Evolutionary conservation across 352 stramenopile genomes (phyloP), one percentile per base, ranked within the genome.

Genomic region (Pythium dissotocum): DNA sequence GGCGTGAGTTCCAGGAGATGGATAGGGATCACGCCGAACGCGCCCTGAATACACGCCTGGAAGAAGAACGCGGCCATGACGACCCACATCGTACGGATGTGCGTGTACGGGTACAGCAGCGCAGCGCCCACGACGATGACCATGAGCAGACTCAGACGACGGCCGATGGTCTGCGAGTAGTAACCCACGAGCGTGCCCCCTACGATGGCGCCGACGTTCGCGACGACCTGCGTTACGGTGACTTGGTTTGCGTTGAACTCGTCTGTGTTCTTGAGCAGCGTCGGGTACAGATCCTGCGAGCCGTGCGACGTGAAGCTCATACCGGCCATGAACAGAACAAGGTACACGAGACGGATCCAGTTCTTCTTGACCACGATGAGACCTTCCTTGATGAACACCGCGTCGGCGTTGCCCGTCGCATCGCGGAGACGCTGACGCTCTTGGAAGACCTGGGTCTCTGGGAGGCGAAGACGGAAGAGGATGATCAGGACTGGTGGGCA

Each of bases 1-100:
- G 78, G 78, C n/a, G 77, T 79, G 8, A 87, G 61, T 67, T 87
- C 78, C 74, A 87, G 77, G 21, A 87, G 68, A 60, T 84, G 77
- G 52, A 84, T 84, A 14, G 77, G 77, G 61, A 84, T 82, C 18
- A 84, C 79, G 32, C 79, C 79, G 65, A 71, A 84, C 38, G 77
- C 78, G 13, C 79, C 77, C 48, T 87, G 79, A 5, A 87, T 69
- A 54, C 73, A 82, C 52, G 78, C 75, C 63, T 85, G 77, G 65
- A 79, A 69, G 61, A 82, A 85, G 65, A 82, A 82, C 21, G 75
- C 73, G 35, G 63, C 68, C 26, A 71, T 60, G 57, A 75, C 70
- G n/a, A 85, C 44, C 14, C 42, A 61, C 21, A 55, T 53, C 49
- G 70, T 64, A 5, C 55, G 58, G 10, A 69, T 52, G 58, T 73